phyloP scores from a whole-genome alignment of 768 basidiomycete genomes.

The Boletellus sp. region DNA sequence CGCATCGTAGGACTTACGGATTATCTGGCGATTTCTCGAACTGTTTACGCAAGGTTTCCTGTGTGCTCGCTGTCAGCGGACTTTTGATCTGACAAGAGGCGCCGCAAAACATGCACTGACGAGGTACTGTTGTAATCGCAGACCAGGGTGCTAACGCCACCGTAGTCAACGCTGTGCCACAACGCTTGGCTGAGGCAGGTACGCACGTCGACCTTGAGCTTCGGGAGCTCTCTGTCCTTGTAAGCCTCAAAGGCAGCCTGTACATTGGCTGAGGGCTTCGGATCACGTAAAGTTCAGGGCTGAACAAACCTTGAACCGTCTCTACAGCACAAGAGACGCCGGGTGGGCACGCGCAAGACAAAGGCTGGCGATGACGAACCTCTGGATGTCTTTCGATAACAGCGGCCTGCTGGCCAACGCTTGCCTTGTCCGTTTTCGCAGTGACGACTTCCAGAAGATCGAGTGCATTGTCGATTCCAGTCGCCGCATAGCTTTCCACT shows the following conservation, averaged over 20 bases:
- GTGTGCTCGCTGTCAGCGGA: slow-evolving; percentile 9
- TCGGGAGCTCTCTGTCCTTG: slow-evolving; percentile 81
- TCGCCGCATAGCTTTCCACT: slow-evolving; percentile 72
- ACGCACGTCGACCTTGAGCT: slow-evolving; percentile 66
- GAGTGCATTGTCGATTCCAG: slow-evolving; percentile 86
- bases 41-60: slow-evolving; percentile 88
- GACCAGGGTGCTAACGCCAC: slow-evolving; percentile 68
- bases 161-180: slow-evolving; percentile 10
- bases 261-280: slow-evolving; percentile 3
- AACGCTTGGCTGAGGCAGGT: background rate
- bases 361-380: slow-evolving; percentile 42
- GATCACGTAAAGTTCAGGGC: background rate
- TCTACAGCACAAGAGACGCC: slow-evolving; percentile 42
- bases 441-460: slow-evolving; percentile 87
- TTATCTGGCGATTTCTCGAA: slow-evolving; percentile 97
- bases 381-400: slow-evolving; percentile 89
- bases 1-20: slow-evolving; percentile 52
- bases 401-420: slow-evolving; percentile 82
- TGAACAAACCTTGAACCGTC: slow-evolving; percentile 75
- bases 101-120: slow-evolving; percentile 34
- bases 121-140: slow-evolving; percentile 88
- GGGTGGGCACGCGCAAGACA: slow-evolving; percentile 10
- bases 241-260: slow-evolving; percentile 90
- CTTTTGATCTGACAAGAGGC: background rate
- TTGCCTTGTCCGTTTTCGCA: slow-evolving; percentile 91